phyloP scores from a whole-genome alignment of 306 rosid genomes.

The Fragaria vesca region DNA sequence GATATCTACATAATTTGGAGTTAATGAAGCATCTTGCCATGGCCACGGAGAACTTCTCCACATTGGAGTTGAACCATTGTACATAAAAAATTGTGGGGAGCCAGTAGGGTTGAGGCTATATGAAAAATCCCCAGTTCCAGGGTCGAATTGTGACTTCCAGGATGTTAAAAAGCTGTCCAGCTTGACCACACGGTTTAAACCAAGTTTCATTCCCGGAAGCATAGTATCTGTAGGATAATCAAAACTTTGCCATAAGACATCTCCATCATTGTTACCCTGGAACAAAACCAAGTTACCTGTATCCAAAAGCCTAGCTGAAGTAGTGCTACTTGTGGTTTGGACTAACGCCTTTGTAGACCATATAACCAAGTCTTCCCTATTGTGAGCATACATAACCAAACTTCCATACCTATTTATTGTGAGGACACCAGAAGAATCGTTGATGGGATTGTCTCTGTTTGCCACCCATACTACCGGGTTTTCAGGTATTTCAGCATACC shows the following conservation, averaged over 20 bases:
- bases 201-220: not conserved
- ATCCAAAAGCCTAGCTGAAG: conserved; percentile 10
- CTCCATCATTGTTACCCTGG: not conserved
- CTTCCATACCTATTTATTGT: not conserved
- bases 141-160: not conserved
- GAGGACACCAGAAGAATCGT: conserved; percentile 17
- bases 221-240: conserved; percentile 26
- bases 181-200: not conserved
- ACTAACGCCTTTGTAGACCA: conserved; percentile 12
- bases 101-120: not conserved
- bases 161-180: conserved; percentile 9
- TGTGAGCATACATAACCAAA: not conserved
- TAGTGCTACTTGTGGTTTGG: not conserved
- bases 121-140: not conserved
- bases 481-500: conserved; percentile 21
- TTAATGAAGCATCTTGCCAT: not conserved
- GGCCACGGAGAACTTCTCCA: not conserved
- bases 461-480: conserved; percentile 44
- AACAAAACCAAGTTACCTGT: conserved; percentile 22
- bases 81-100: not conserved
- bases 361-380: not conserved
- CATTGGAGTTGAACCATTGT: not conserved
- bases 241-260: conserved; percentile 44
- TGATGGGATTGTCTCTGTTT: conserved; percentile 20
- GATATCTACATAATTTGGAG: no score